Percentiles rank a stretch among this genome's conserved stretches.
These are phyloP conservation scores for Nannizziopsis arthrosporioides DNA, from an alignment of 2,329 filamentous ascomycete species.

Conservation along the genomic window DNA sequence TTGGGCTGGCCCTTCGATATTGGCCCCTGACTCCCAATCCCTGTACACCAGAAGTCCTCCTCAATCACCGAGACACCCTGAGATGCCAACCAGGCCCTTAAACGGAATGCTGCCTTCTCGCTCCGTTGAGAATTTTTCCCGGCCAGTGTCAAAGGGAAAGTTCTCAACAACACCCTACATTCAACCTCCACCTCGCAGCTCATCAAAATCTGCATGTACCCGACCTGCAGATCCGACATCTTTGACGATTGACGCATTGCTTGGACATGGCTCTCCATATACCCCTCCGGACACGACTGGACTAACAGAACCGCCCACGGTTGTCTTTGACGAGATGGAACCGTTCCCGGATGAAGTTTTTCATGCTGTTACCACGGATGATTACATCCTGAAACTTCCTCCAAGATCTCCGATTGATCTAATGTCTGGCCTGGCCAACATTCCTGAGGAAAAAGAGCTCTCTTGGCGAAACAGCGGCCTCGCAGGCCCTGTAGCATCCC, in stretches of 20 bases:
- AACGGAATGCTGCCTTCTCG: constrained; percentile 26
- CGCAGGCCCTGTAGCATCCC: constrained; percentile 15
- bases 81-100: constrained; percentile 20
- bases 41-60: constrained; percentile 16
- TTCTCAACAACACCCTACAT: constrained; percentile 30
- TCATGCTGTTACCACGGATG: constrained; percentile 35
- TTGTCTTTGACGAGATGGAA: constrained; percentile 20
- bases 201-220: constrained; percentile 24
- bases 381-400: constrained; percentile 30
- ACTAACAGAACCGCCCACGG: constrained; percentile 16
- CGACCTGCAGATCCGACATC: constrained; percentile 27
- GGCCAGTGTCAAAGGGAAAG: constrained; percentile 36
- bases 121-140: constrained; percentile 44
- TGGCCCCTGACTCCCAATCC: constrained; percentile 13
- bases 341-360: constrained; percentile 22
- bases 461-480: constrained; percentile 24
- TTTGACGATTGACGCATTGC: constrained; percentile 32
- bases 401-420: constrained; percentile 32
- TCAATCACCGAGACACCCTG: constrained; percentile 26
- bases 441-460: constrained; percentile 35
- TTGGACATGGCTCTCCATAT: constrained; percentile 25
- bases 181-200: constrained; percentile 30
- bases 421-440: constrained; percentile 33
- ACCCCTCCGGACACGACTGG: constrained; percentile 24
- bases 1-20: constrained; percentile 8